phyloP scores from a whole-genome alignment of 495 filamentous ascomycete species.

The Daldinia vernicosa region DNA sequence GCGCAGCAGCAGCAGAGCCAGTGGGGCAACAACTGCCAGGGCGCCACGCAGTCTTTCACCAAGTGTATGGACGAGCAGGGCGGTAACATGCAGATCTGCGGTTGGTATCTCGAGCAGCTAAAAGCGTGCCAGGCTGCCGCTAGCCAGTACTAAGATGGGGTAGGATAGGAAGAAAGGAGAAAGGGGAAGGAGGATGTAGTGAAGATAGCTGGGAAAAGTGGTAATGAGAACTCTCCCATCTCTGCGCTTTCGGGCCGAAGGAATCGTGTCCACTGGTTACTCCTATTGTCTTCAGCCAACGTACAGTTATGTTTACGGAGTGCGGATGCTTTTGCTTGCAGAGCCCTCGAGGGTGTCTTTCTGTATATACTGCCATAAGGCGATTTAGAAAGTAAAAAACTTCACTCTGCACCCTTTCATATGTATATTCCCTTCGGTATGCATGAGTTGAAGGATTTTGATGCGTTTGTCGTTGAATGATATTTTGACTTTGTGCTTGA shows the following conservation, averaged over 20 bases:
- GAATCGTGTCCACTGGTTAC: not conserved
- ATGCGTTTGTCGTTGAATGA: not conserved
- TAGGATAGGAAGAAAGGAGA: not conserved
- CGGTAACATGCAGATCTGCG: constrained; percentile 94
- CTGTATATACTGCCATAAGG: not conserved
- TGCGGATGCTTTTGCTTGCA: not conserved
- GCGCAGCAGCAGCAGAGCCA: constrained; percentile 54
- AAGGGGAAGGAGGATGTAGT: not conserved
- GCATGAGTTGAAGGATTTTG: not conserved
- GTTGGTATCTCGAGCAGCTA: constrained; percentile 98
- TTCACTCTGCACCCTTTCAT: not conserved
- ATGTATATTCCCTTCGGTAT: not conserved
- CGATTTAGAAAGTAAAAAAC: not conserved
- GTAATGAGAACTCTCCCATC: not conserved
- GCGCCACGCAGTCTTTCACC: constrained; percentile 85
- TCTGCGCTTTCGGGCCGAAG: not conserved
- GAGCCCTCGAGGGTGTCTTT: not conserved
- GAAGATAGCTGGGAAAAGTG: not conserved
- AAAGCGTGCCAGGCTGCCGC: constrained; percentile 95
- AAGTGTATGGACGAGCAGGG: constrained; percentile 94
- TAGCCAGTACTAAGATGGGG: constrained; percentile 77
- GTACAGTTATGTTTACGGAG: not conserved
- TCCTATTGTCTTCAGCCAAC: not conserved
- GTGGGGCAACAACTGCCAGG: constrained; percentile 74
- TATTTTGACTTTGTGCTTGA: too few species aligned